Evolutionary conservation across 495 filamentous ascomycete species (phyloP).

Genomic region (Cenococcum geophilum): DNA sequence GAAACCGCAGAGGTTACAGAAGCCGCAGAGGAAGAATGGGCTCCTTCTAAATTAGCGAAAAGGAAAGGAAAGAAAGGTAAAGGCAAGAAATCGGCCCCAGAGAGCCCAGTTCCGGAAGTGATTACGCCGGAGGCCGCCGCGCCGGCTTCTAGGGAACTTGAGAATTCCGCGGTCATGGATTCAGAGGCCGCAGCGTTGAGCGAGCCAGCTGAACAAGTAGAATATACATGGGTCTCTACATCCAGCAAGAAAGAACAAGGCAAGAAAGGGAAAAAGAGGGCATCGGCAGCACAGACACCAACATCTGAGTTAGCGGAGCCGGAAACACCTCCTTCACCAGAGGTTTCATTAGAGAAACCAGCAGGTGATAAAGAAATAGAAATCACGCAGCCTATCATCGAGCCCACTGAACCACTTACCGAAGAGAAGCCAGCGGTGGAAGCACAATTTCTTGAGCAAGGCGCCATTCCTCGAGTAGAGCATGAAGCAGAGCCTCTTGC

Average conservation of each 20-base stretch:
- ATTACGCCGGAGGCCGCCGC: no score
- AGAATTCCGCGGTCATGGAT: neutral
- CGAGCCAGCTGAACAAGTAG: neutral
- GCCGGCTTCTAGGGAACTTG: neutral
- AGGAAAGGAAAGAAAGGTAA: conserved; percentile 18
- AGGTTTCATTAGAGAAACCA: neutral
- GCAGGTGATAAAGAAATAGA: no score
- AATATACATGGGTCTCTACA: no score
- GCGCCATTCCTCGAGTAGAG: no score
- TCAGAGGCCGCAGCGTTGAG: neutral
- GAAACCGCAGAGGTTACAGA: conserved; percentile 5
- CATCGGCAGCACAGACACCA: conserved; percentile 4
- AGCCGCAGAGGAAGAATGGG: conserved; percentile 3
- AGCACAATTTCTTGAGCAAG: no score
- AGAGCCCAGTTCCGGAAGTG: conserved; percentile 7
- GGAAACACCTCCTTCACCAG: neutral
- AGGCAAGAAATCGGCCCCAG: conserved; percentile 17
- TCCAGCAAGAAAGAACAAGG: conserved; percentile 18
- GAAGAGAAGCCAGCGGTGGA: no score
- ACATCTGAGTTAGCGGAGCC: neutral
- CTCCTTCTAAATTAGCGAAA: neutral
- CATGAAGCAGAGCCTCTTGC: no score
- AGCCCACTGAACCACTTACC: no score
- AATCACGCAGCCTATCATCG: no score
- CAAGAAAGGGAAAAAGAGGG: conserved; percentile 31